phyloP scores from a whole-genome alignment of 1,139 yeast species.

The Scheffersomyces illinoinensis region DNA sequence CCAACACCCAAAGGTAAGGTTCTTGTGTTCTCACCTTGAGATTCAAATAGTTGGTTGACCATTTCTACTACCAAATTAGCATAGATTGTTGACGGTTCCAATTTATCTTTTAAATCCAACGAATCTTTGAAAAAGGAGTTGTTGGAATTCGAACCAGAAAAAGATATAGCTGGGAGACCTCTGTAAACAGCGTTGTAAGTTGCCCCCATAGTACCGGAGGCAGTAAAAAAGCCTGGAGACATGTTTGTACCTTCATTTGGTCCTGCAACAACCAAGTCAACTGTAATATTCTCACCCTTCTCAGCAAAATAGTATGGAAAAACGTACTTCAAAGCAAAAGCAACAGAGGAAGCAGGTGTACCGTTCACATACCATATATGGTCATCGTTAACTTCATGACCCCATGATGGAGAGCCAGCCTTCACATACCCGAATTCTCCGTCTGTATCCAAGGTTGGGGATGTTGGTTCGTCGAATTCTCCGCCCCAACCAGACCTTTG shows the following conservation, averaged over 20 bases:
- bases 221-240: slow-evolving; percentile 41
- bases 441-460: slow-evolving; percentile 38
- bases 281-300: slow-evolving; percentile 23
- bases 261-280: slow-evolving; percentile 48
- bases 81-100: slow-evolving; percentile 42
- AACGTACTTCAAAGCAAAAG: slow-evolving; percentile 44
- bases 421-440: slow-evolving; percentile 45
- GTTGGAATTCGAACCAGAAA: slow-evolving; percentile 46
- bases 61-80: slow-evolving; percentile 39
- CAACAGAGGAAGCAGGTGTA: slow-evolving; percentile 47
- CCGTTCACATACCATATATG: slow-evolving; percentile 53
- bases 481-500: slow-evolving; percentile 66
- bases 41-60: slow-evolving; percentile 35
- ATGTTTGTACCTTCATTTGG: slow-evolving; percentile 50
- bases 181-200: slow-evolving; percentile 44
- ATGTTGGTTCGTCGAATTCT: slow-evolving; percentile 46
- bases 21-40: slow-evolving; percentile 28
- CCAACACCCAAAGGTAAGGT: slow-evolving; percentile 48
- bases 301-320: slow-evolving; percentile 34
- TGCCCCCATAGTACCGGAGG: slow-evolving; percentile 52
- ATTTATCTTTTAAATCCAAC: slow-evolving; percentile 31
- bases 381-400: slow-evolving; percentile 42
- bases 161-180: slow-evolving; percentile 44
- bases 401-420: slow-evolving; percentile 49
- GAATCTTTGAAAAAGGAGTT: slow-evolving; percentile 43